Base-by-base conservation (phyloP, 352 stramenopile species). In the Phytophthora podocarpi region DNA sequence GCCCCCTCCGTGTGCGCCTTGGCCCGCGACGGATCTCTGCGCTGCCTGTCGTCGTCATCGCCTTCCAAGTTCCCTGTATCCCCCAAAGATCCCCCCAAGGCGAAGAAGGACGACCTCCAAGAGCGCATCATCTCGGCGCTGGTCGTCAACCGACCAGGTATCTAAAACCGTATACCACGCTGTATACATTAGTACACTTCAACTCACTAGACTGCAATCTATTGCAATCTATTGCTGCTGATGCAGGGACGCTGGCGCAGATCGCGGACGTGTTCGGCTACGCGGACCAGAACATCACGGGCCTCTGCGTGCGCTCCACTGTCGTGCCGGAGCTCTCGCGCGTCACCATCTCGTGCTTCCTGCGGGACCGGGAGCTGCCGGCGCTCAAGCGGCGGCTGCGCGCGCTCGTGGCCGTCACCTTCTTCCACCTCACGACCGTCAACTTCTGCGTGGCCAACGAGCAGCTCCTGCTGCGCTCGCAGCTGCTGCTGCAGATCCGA, bases 361-460 rank as follows among this genome's bases (percentile, higher is more conserved):
- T 91, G 39, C 64, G 55, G 8, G 74, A 89, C 27, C 62, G 58
- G 2, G 82, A 90, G 36, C 51, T 89, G n/a, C 50, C 64, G 12
- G 61, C 63, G 21, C 70, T 93, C 27, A 76, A 89, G 59, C 84
- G 77, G 30, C 74, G 81, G 0, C 76, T 91, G 21, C 67, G 74
- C 1, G 67, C 81, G 20, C 76, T 93, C 2, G 83, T 93, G 41
- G 78, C 67, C 47, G 69, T 93, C 41, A 90, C 83, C 12, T 93
- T 93, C 55, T 90, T 90, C 72, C 83, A 93, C 50, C 73, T 91
- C 45, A 93, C 83, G 27, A 88, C 76, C 18, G 71, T 85, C 65
- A 62, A 64, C 16, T 85, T 83, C 24, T 90, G 80, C 27, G 61
- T 90, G 20, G 59, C 80, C 46, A 89, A 83, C 67, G 72, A 87